Percentiles rank a stretch among this genome's conserved stretches.
Conservation (phyloP, 345 rosid genomes). For the Trapa bicornis region DNA sequence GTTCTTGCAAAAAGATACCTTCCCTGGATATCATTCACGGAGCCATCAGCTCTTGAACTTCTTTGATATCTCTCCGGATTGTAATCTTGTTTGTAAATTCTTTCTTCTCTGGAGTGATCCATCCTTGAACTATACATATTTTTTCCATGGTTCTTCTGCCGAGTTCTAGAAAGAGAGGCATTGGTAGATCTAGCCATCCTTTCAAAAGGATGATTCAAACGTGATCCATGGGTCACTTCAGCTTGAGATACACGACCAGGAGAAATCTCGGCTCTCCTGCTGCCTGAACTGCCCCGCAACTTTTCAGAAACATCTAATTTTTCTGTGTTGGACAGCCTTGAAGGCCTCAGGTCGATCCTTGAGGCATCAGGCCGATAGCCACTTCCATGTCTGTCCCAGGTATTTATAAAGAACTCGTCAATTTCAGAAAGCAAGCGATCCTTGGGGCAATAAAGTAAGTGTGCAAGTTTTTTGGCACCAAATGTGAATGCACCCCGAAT, state of each 20-base stretch:
- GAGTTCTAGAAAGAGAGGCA: slow-evolving; percentile 26
- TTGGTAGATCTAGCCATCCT: slow-evolving; percentile 23
- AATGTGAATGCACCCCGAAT: slow-evolving; percentile 98
- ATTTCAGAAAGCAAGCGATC: slow-evolving; percentile 62
- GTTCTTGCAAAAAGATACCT: slow-evolving; percentile 74
- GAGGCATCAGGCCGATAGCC: slow-evolving; percentile 92
- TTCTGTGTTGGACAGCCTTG: slow-evolving; percentile 31
- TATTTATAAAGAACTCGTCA: slow-evolving; percentile 76
- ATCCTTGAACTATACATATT: slow-evolving; percentile 19
- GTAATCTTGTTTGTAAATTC: slow-evolving; percentile 29
- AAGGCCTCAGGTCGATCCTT: slow-evolving; percentile 32
- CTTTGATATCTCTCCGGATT: slow-evolving; percentile 34
- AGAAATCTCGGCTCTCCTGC: slow-evolving; percentile 25
- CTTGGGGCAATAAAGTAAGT: slow-evolving; percentile 73
- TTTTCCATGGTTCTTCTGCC: slow-evolving; percentile 27
- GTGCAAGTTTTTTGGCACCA: slow-evolving; percentile 85
- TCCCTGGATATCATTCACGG: slow-evolving; percentile 39
- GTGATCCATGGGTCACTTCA: slow-evolving; percentile 24
- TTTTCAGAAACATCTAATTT: slow-evolving; percentile 29
- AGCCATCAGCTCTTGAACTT: slow-evolving; percentile 40
- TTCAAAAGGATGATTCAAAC: slow-evolving; percentile 23
- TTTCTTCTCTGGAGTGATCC: slow-evolving; percentile 28
- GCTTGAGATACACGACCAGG: slow-evolving; percentile 22
- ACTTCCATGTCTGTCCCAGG: slow-evolving; percentile 95
- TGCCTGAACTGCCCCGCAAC: slow-evolving; percentile 24